A percentile compares a stretch with the other conserved stretches of the same genome.
Conservation (phyloP, 306 rosid species). For the Corylus americana region DNA sequence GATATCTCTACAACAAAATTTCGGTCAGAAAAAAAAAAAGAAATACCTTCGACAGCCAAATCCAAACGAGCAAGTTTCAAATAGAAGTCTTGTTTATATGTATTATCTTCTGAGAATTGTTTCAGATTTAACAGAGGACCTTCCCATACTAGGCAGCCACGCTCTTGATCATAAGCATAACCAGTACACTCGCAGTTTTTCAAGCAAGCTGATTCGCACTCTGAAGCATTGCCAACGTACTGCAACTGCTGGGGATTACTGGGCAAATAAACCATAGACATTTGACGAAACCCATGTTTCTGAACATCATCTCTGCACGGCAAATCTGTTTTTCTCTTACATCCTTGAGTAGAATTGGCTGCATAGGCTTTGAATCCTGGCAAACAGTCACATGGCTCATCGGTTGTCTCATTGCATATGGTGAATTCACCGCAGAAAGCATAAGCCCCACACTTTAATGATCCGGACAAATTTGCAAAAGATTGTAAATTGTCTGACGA, state of each 20-base stretch:
- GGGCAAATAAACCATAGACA: not conserved
- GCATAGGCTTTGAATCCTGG: not conserved
- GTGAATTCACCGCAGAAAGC: not conserved
- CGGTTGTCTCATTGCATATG: not conserved
- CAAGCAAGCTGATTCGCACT: slow-evolving; percentile 5
- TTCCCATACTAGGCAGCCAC: slow-evolving; percentile 15
- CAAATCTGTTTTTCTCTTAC: not conserved
- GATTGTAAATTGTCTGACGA: no score
- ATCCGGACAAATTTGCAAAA: not conserved
- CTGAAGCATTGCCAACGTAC: not conserved
- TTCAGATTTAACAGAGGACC: not conserved
- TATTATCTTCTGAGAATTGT: not conserved
- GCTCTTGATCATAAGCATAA: not conserved
- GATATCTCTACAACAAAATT: no score
- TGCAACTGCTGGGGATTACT: not conserved
- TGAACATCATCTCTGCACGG: not conserved
- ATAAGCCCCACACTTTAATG: not conserved
- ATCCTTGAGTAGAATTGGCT: not conserved
- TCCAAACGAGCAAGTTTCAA: slow-evolving; percentile 24
- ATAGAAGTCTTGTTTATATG: not conserved
- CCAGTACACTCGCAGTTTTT: slow-evolving; percentile 12
- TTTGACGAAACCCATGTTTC: not conserved
- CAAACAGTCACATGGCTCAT: not conserved
- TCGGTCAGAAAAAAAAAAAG: not conserved
- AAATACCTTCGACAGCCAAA: not conserved